phyloP scores from a whole-genome alignment of 108 stramenopile genomes.

The Pseudonitzschia multiseries region DNA sequence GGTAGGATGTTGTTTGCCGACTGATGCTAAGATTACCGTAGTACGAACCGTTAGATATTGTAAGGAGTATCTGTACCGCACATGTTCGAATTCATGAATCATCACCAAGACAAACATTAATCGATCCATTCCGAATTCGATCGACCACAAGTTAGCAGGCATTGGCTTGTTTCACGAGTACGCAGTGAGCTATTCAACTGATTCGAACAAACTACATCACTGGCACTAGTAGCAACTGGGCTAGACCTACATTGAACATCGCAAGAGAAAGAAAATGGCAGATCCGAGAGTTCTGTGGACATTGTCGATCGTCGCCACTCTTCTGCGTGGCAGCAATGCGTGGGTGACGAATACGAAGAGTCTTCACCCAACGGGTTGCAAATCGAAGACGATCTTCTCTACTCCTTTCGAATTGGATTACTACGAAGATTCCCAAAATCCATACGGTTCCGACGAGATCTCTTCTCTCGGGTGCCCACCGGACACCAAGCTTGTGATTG shows the following conservation, averaged over 20 bases:
- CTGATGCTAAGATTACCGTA: too few species aligned
- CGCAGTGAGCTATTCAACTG: background rate
- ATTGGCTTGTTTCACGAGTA: background rate
- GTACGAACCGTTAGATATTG: too few species aligned
- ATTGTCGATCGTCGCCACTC: background rate
- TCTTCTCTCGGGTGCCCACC: slow-evolving; percentile 48
- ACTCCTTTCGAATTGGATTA: slow-evolving; percentile 83
- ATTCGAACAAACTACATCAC: background rate
- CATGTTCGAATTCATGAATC: background rate
- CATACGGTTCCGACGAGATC: slow-evolving; percentile 39
- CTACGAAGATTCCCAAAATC: slow-evolving; percentile 49
- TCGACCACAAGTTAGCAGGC: background rate
- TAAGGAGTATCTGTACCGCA: too few species aligned
- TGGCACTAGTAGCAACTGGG: too few species aligned
- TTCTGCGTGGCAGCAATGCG: background rate
- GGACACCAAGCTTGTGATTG: slow-evolving; percentile 75
- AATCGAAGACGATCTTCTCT: slow-evolving; percentile 13
- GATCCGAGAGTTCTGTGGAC: background rate
- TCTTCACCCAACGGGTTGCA: background rate
- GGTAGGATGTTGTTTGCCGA: too few species aligned
- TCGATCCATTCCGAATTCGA: background rate
- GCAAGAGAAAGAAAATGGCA: background rate
- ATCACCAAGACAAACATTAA: background rate
- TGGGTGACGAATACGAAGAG: slow-evolving; percentile 2
- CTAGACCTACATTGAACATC: background rate